These are phyloP conservation scores for Fraxinus dipetala DNA, from an alignment of 305 asterid species.

Conservation along the genomic window DNA sequence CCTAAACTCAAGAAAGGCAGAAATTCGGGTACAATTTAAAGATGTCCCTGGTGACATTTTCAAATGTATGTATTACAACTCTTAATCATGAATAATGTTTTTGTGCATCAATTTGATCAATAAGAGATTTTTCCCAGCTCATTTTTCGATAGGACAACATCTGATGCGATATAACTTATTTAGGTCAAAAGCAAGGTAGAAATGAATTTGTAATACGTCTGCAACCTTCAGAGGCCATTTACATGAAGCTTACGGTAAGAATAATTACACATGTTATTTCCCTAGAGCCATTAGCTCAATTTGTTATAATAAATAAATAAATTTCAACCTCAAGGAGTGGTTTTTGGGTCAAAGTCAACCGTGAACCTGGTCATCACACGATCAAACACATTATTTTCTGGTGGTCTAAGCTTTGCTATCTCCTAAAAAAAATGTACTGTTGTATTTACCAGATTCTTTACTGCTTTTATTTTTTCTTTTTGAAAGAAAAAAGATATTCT, in stretches of 20 bases:
- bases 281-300: background rate
- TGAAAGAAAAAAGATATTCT: background rate
- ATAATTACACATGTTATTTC: background rate
- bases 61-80: slow-evolving; percentile 47
- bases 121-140: background rate
- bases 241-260: slow-evolving; percentile 87
- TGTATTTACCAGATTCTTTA: background rate
- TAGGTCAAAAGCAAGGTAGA: slow-evolving; percentile 87
- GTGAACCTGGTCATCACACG: background rate
- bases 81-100: background rate
- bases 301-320: background rate
- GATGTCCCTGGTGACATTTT: slow-evolving; percentile 98
- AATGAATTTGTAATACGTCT: slow-evolving; percentile 87
- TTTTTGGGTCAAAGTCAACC: background rate
- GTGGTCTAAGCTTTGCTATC: background rate
- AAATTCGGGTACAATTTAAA: slow-evolving; percentile 87
- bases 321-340: background rate
- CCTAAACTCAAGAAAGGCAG: slow-evolving; percentile 86
- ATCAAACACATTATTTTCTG: background rate
- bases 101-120: background rate
- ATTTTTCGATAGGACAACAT: slow-evolving; percentile 13
- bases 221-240: slow-evolving; percentile 91
- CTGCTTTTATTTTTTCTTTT: background rate
- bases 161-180: slow-evolving; percentile 10
- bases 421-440: background rate